Evolutionary conservation across 2,329 filamentous ascomycete species (phyloP).

Genomic region (Pseudogymnoascus sp.): DNA sequence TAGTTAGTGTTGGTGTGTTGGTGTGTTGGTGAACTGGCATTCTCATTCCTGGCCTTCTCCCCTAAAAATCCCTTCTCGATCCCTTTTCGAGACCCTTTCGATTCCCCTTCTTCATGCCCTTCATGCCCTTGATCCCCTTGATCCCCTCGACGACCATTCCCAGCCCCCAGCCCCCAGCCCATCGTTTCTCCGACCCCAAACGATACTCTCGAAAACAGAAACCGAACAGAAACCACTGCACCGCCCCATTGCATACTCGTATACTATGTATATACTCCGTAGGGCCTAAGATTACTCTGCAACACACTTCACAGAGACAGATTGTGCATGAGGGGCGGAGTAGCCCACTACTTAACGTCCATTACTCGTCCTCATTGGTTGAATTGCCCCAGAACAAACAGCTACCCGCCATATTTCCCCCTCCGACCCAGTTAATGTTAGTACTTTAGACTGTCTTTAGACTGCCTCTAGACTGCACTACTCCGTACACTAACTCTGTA

Average conservation of each 20-base stretch:
- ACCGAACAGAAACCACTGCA: conserved; percentile 5
- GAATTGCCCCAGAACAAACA: background rate
- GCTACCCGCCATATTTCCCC: conserved; percentile 2
- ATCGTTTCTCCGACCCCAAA: background rate
- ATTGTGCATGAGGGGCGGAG: conserved; percentile 3
- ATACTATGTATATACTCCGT: background rate
- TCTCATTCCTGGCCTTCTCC: background rate
- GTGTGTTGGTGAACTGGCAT: background rate
- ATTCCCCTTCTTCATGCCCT: background rate
- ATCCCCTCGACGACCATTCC: background rate
- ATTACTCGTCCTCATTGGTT: conserved; percentile 3
- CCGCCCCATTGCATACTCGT: background rate
- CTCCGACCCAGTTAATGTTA: conserved; percentile 8
- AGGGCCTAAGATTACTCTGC: background rate
- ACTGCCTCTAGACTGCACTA: background rate
- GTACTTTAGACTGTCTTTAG: background rate
- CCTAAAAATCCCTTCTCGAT: background rate
- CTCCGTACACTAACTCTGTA: background rate
- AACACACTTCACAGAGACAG: background rate
- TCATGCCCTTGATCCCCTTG: background rate
- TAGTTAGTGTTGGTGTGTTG: too few relatives aligned
- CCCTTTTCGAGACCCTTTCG: background rate
- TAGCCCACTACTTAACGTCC: background rate
- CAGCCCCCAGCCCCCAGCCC: background rate
- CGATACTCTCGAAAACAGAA: background rate